Evolutionary conservation across 2,329 filamentous ascomycete species (phyloP).

Genomic region (Grosmannia huntii): DNA sequence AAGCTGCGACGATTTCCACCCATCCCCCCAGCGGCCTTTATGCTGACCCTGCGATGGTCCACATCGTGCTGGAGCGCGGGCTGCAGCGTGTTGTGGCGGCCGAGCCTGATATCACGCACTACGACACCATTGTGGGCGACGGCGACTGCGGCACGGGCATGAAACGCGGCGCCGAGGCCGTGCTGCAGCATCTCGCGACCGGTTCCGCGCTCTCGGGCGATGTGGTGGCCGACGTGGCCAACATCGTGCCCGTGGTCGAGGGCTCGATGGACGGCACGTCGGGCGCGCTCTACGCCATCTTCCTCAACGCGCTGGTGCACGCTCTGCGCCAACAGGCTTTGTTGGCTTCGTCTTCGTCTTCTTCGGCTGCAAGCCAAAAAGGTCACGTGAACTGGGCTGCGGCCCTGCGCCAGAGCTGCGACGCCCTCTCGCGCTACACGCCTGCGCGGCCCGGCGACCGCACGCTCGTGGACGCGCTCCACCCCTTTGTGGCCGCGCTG

Average conservation of each 20-base stretch:
- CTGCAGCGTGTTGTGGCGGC: conserved; percentile 50
- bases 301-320: conserved; percentile 72
- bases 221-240: conserved; percentile 37
- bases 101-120: conserved; percentile 60
- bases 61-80: conserved; percentile 39
- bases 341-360: too few relatives aligned
- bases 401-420: conserved; percentile 59
- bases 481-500: conserved; percentile 73
- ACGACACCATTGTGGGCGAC: conserved; percentile 76
- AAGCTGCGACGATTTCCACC: too few relatives aligned
- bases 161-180: conserved; percentile 70
- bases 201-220: conserved; percentile 35
- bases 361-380: conserved; percentile 17
- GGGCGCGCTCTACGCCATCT: conserved; percentile 60
- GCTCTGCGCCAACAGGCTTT: conserved; percentile 33
- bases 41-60: conserved; percentile 38
- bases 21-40: too few relatives aligned
- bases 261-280: conserved; percentile 49
- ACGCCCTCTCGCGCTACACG: conserved; percentile 69
- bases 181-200: conserved; percentile 35
- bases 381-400: conserved; percentile 36
- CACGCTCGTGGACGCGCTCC: conserved; percentile 79
- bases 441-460: conserved; percentile 81
- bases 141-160: conserved; percentile 82
- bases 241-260: conserved; percentile 42